A percentile compares a stretch with the other conserved stretches of the same genome.
phyloP scores from a whole-genome alignment of 495 filamentous ascomycete genomes.

The Pseudotulostoma volvatum region DNA sequence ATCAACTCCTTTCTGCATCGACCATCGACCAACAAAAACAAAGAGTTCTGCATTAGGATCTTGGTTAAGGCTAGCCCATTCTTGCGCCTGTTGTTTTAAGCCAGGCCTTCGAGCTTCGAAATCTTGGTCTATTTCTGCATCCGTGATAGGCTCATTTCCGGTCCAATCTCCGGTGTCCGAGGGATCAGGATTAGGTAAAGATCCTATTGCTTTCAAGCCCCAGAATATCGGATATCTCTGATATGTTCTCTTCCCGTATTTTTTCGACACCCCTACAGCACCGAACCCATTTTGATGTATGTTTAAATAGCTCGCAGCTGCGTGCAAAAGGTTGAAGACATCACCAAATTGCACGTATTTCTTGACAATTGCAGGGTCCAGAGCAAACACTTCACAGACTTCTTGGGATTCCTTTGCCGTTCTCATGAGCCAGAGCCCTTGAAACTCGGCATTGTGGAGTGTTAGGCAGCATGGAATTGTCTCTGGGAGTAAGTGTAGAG shows the following conservation, averaged over 20 bases:
- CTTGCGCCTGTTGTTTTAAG: slow-evolving; percentile 42
- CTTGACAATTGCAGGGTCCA: slow-evolving; percentile 27
- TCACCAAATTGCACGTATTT: slow-evolving; percentile 54
- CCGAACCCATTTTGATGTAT: slow-evolving; percentile 50
- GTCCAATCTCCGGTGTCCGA: slow-evolving; percentile 43
- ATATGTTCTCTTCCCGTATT: slow-evolving; percentile 49
- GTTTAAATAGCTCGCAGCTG: slow-evolving; percentile 43
- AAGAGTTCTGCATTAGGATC: slow-evolving; percentile 47
- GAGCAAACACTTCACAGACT: slow-evolving; percentile 45
- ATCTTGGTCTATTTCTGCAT: slow-evolving; percentile 29
- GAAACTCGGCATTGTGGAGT: slow-evolving; percentile 53
- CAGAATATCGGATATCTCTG: slow-evolving; percentile 55
- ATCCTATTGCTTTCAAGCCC: slow-evolving; percentile 44
- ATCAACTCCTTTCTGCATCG: slow-evolving; percentile 54
- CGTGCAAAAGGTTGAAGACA: slow-evolving; percentile 52
- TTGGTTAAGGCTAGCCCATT: slow-evolving; percentile 46
- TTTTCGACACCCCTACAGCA: slow-evolving; percentile 47
- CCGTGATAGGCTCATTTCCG: slow-evolving; percentile 22
- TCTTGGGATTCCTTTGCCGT: slow-evolving; percentile 41
- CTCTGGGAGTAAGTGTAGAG: slow-evolving; percentile 41
- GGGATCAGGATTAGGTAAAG: slow-evolving; percentile 50
- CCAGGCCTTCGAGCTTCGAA: slow-evolving; percentile 32
- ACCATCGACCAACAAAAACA: slow-evolving; percentile 59
- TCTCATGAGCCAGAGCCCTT: slow-evolving; percentile 53
- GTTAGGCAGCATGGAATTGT: slow-evolving; percentile 44